A percentile compares a stretch with the other conserved stretches of the same genome.
These are phyloP conservation scores for Cutaneotrichosporon sp. DNA, from an alignment of 1,284 basidiomycete species.

Conservation along the genomic window DNA sequence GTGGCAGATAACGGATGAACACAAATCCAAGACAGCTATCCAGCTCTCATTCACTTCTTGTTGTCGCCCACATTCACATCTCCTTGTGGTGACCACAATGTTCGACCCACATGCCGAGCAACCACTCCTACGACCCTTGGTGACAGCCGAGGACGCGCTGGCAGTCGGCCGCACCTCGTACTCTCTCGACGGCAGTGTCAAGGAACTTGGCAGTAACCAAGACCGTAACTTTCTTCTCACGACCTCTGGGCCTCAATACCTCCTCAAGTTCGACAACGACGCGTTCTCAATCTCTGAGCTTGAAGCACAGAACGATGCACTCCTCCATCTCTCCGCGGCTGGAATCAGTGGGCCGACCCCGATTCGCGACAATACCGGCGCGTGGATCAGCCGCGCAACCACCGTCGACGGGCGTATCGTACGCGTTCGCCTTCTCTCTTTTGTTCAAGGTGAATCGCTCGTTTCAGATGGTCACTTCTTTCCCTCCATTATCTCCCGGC, in stretches of 20 bases:
- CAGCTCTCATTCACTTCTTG: not conserved
- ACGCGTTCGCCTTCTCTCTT: constrained; percentile 17
- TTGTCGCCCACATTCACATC: not conserved
- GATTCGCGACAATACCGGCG: not conserved
- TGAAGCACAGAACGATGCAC: constrained; percentile 18
- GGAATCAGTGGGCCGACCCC: constrained; percentile 13
- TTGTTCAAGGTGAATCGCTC: constrained; percentile 17
- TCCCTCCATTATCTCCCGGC: not conserved
- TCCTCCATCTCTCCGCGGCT: not conserved
- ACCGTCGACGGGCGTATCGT: not conserved
- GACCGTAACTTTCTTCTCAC: constrained; percentile 20
- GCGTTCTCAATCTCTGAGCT: constrained; percentile 14
- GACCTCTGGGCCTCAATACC: constrained; percentile 1
- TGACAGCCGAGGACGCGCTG: constrained; percentile 7
- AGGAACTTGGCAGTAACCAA: constrained; percentile 23
- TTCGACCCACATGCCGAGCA: constrained; percentile 19
- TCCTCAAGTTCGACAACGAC: constrained; percentile 25
- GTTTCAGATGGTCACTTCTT: constrained; percentile 17
- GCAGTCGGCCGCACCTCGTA: constrained; percentile 8
- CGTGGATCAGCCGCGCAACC: not conserved
- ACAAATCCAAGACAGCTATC: not conserved
- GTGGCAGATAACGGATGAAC: not conserved
- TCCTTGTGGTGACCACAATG: not conserved
- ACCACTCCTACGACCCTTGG: constrained; percentile 11
- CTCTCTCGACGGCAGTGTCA: constrained; percentile 9